These are phyloP conservation scores for Vitis rupestris DNA, from an alignment of 164 flowering plant species.

Conservation along the genomic window DNA sequence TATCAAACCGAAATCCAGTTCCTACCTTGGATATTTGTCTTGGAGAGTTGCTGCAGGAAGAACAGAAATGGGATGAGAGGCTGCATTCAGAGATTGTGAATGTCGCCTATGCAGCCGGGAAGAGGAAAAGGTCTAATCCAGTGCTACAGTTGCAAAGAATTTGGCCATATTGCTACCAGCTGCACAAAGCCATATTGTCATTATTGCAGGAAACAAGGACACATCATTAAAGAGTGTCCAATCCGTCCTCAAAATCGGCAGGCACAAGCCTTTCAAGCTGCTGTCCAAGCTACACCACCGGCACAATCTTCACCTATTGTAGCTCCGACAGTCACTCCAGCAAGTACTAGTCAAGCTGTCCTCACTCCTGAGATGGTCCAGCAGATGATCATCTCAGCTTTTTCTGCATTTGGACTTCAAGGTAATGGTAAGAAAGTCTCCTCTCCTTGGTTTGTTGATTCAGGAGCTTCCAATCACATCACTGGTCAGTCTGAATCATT, in stretches of 20 bases:
- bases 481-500: not conserved
- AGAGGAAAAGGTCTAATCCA: too few relatives aligned
- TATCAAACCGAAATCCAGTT: not conserved
- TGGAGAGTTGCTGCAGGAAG: not conserved
- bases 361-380: slow-evolving; percentile 1
- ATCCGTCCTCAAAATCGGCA: too few relatives aligned
- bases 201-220: too few relatives aligned
- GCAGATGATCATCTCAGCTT: not conserved
- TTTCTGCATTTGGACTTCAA: not conserved
- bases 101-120: too few relatives aligned
- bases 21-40: not conserved
- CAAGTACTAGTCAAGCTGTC: not conserved
- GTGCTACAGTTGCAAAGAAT: too few relatives aligned
- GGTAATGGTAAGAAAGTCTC: not conserved
- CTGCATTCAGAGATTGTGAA: too few relatives aligned
- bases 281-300: too few relatives aligned
- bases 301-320: too few relatives aligned
- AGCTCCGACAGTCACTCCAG: not conserved
- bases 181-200: too few relatives aligned
- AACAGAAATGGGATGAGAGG: not conserved
- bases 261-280: too few relatives aligned
- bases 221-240: too few relatives aligned
- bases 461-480: slow-evolving; percentile 8
- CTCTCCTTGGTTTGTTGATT: not conserved
- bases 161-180: too few relatives aligned